These are phyloP conservation scores for Cyclotella kingstonii DNA, from an alignment of 108 stramenopile species.

Conservation along the genomic window DNA sequence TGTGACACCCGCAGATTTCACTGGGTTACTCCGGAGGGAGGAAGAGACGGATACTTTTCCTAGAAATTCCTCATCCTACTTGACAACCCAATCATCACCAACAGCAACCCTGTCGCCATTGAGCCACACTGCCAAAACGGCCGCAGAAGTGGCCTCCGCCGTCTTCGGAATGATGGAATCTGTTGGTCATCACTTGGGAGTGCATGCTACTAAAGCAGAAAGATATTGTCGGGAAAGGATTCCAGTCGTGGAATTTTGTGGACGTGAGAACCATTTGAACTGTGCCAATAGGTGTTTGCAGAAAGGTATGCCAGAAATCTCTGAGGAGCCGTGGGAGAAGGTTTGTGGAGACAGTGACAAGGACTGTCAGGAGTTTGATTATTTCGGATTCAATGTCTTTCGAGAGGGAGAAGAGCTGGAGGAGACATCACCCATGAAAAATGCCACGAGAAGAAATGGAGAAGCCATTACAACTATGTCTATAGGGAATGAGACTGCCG, in stretches of 20 bases:
- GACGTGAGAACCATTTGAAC: neutral
- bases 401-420: neutral
- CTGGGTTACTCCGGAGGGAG: no score
- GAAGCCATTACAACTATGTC: neutral
- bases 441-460: neutral
- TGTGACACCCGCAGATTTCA: no score
- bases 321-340: neutral
- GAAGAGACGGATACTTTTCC: no score
- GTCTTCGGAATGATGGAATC: constrained; percentile 9
- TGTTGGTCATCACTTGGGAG: neutral
- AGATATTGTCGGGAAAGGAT: neutral
- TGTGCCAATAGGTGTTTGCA: neutral
- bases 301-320: constrained; percentile 5
- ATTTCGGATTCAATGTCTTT: constrained; percentile 3
- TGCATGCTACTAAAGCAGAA: neutral
- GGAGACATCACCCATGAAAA: neutral
- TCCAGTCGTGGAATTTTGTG: constrained; percentile 2
- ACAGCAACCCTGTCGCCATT: neutral
- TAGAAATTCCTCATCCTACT: no score
- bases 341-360: neutral
- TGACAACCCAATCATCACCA: no score
- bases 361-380: constrained; percentile 5
- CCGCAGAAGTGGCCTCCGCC: constrained; percentile 12
- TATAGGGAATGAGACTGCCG: neutral
- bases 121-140: constrained; percentile 21